Conservation (phyloP, 2,329 filamentous ascomycete species). For the Mollisia scopiformis region DNA sequence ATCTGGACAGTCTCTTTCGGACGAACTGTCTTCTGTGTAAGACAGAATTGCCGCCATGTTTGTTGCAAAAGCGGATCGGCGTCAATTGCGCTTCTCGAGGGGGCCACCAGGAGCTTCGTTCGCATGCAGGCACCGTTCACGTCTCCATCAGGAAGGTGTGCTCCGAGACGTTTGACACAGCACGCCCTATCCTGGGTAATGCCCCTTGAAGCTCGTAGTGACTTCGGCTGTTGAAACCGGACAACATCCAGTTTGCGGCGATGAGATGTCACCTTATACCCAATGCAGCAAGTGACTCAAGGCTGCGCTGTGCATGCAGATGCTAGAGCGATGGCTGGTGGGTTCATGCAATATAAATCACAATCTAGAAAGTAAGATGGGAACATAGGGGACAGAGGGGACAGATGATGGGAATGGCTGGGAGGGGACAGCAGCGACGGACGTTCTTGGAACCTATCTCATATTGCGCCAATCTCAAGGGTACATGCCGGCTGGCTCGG, state of each 20-base stretch:
- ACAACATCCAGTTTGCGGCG: background rate
- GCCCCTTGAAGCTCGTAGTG: background rate
- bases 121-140: background rate
- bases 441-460: background rate
- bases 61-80: background rate
- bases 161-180: background rate
- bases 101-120: background rate
- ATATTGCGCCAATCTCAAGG: background rate
- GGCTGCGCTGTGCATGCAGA: conserved; percentile 11
- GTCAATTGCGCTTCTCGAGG: conserved; percentile 11
- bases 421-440: no score
- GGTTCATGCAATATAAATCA: conserved; percentile 6
- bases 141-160: background rate
- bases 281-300: background rate
- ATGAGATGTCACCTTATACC: background rate
- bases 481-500: background rate
- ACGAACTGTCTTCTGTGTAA: background rate
- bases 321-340: background rate
- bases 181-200: background rate
- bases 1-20: background rate
- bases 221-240: conserved; percentile 5
- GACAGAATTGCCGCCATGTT: conserved; percentile 7
- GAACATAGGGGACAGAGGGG: no score
- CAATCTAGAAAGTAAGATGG: no score
- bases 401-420: no score